These are phyloP conservation scores for Trypanosoma caninum DNA, from an alignment of 208 protist genomes.

Conservation along the genomic window DNA sequence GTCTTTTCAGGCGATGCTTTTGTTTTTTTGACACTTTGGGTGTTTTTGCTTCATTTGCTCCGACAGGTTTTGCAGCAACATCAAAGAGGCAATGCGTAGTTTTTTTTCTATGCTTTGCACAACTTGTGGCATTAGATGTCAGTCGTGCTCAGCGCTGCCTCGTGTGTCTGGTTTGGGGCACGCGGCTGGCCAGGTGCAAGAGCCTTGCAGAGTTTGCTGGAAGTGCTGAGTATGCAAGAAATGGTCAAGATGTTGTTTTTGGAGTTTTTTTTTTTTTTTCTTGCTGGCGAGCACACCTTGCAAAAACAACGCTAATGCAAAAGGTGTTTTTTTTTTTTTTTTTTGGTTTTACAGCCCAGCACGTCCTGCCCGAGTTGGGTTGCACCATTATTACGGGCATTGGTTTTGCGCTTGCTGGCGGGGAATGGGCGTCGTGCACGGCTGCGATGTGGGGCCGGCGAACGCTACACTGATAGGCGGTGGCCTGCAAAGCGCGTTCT, in stretches of 20 bases:
- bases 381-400: constrained; percentile 70
- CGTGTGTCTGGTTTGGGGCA: constrained; percentile 74
- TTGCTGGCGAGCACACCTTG: constrained; percentile 66
- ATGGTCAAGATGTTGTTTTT: constrained; percentile 46
- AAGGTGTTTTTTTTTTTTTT: constrained; percentile 80
- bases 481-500: constrained; percentile 59
- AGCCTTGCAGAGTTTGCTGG: constrained; percentile 52
- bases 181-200: constrained; percentile 58
- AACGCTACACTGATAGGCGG: constrained; percentile 70
- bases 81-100: constrained; percentile 72
- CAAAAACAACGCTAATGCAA: constrained; percentile 77
- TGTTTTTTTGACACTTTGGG: constrained; percentile 78
- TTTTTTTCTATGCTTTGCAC: constrained; percentile 79
- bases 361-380: constrained; percentile 52
- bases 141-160: constrained; percentile 74
- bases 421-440: constrained; percentile 76
- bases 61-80: constrained; percentile 71
- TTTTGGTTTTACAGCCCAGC: constrained; percentile 66
- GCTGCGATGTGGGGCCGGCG: constrained; percentile 50
- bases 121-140: constrained; percentile 77
- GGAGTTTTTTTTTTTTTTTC: constrained; percentile 60
- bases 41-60: constrained; percentile 83
- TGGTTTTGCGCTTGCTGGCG: constrained; percentile 65
- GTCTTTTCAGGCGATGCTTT: constrained; percentile 77
- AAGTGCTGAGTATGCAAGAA: constrained; percentile 55